Base-by-base conservation (phyloP, 441 rosid genomes). In the Pelargonium myrrhifolium region DNA sequence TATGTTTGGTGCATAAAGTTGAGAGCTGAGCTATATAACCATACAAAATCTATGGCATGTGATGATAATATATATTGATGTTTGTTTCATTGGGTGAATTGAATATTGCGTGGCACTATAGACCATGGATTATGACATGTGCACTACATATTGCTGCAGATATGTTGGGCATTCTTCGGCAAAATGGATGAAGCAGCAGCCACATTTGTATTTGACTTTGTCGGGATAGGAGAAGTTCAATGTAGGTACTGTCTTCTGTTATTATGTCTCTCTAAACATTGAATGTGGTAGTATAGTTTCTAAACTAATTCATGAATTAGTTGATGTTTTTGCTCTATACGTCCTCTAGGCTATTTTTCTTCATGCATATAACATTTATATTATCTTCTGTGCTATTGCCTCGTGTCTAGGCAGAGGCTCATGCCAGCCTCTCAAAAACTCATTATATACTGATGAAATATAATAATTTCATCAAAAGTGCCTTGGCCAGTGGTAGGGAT, bases 231-330 rank as follows among this genome's bases (percentile, higher is more conserved):
- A 58, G 66, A 53, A 14, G 45, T 70, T 43, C 71, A 22, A 37
- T 17, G 67, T 51, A 39, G 51, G 39, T 60, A 65, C 68, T 65
- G 40, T 4, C 45, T 59, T 66, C 35, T 21, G 14, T n/a, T n/a
- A n/a, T 39, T 31, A 31, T 4, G 37, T 31, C 37, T 53, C 64
- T 31, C 66, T 47, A 24, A 62, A 43, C 71, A 59, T 21, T 58
- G 74, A 71, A 64, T 58, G 24, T 53, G 60, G 60, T 53, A 18
- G 4, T 53, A 15, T 18, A 12, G 67, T 61, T 61, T n/a, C 62
- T 37, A 64, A 42, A 40, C 22, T 9, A 35, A 56, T 18, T 39
- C 18, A 61, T 40, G 24, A 9, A 42, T 65, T 59, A 24, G 49
- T 22, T 9, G 6, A 42, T n/a, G 5, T 22, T 1, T 28, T 14